Conservation (phyloP, 2,329 filamentous ascomycete genomes). For the Neurospora sp. region DNA sequence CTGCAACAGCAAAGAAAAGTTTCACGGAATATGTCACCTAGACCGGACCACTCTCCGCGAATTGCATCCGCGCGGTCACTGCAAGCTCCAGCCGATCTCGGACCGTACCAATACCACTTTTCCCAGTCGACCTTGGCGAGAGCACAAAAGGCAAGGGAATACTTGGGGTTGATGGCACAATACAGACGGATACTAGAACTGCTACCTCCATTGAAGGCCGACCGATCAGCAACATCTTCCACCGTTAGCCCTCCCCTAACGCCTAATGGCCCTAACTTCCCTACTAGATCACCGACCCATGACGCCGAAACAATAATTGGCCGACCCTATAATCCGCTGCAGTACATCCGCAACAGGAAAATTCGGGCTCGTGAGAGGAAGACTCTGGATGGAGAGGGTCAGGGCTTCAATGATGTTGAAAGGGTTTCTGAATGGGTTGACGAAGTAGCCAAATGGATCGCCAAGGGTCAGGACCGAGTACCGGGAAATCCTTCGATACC, state of each 20-base stretch:
- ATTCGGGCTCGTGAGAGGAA: conserved; percentile 69
- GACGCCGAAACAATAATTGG: conserved; percentile 37
- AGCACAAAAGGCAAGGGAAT: conserved; percentile 72
- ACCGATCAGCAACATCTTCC: conserved; percentile 25
- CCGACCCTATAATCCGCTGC: conserved; percentile 79
- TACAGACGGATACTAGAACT: conserved; percentile 72
- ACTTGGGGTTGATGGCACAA: conserved; percentile 77
- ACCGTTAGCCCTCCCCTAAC: conserved; percentile 33
- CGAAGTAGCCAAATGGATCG: conserved; percentile 44
- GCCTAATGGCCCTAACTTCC: conserved; percentile 24
- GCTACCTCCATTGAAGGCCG: conserved; percentile 60
- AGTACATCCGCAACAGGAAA: conserved; percentile 85
- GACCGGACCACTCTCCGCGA: conserved; percentile 35
- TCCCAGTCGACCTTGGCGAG: conserved; percentile 72
- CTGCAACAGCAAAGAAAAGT: conserved; percentile 60
- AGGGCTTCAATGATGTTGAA: conserved; percentile 67
- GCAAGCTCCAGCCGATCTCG: conserved; percentile 21
- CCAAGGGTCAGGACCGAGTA: conserved; percentile 22
- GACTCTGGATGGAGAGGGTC: conserved; percentile 60
- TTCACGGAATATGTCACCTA: conserved; percentile 53
- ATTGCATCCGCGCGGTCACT: conserved; percentile 26
- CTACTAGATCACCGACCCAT: conserved; percentile 15
- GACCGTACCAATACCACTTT: conserved; percentile 53
- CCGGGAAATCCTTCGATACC: conserved; percentile 32
- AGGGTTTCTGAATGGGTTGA: conserved; percentile 71